Evolutionary conservation across 2,329 filamentous ascomycete species (phyloP).

Genomic region (Neonectria coccinea): DNA sequence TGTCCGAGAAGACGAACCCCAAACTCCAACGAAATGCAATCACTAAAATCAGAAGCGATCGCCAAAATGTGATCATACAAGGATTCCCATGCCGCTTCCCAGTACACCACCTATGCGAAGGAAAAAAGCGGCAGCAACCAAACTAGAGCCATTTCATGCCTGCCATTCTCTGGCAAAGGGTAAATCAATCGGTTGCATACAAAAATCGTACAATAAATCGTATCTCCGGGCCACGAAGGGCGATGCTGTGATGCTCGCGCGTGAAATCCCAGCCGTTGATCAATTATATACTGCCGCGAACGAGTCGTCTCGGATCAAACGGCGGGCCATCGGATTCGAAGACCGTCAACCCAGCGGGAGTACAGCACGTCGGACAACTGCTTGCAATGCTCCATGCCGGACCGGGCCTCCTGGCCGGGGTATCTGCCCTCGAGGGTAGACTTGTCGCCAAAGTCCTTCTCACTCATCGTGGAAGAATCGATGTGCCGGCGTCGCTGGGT

Average conservation of each 20-base stretch:
- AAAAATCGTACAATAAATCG: conserved; percentile 20
- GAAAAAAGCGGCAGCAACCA: neutral
- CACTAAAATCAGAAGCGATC: conserved; percentile 25
- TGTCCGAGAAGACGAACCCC: conserved; percentile 25
- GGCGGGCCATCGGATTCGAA: conserved; percentile 77
- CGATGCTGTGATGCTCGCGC: conserved; percentile 4
- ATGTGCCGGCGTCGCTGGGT: conserved; percentile 77
- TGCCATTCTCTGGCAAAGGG: neutral
- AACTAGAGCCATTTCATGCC: conserved; percentile 6
- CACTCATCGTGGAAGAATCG: conserved; percentile 54
- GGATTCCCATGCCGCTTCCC: conserved; percentile 31
- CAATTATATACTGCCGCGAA: conserved; percentile 4
- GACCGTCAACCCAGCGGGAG: conserved; percentile 86
- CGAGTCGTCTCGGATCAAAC: conserved; percentile 36
- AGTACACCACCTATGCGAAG: conserved; percentile 6
- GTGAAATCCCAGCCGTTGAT: conserved; percentile 7
- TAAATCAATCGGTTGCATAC: conserved; percentile 27
- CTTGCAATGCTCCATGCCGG: conserved; percentile 92
- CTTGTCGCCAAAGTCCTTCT: conserved; percentile 63
- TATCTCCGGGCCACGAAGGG: neutral
- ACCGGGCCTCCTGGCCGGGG: conserved; percentile 64
- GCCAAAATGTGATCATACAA: conserved; percentile 39
- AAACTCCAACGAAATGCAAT: conserved; percentile 25
- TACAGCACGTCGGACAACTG: conserved; percentile 92
- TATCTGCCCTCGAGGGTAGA: conserved; percentile 63